Base-by-base conservation (phyloP, 2,329 filamentous ascomycete genomes). In the Trichocomaceae sp. region DNA sequence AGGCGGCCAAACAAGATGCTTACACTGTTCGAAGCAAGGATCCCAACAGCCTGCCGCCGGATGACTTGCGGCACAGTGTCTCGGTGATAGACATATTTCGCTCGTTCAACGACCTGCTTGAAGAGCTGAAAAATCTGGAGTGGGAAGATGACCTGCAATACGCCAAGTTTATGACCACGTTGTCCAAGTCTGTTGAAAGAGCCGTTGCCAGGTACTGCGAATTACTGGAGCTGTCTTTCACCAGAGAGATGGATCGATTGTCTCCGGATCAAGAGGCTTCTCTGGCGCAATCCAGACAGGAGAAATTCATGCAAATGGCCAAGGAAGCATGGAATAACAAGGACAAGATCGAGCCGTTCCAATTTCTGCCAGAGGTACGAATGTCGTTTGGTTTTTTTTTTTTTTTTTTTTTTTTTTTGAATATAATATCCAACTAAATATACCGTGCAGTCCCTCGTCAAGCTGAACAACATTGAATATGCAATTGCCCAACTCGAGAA, bases 401-500 rank as follows among this genome's bases (percentile, higher is more conserved):
- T n/a, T n/a, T n/a, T n/a, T n/a, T n/a, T n/a, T n/a, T n/a, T n/a
- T n/a, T n/a, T n/a, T n/a, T n/a, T n/a, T n/a, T n/a, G n/a, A n/a
- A n/a, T n/a, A n/a, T n/a, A n/a, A n/a, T n/a, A n/a, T n/a, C n/a
- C 1, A 22, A 9, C 47, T 20, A 20, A 37, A 50, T 56, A 48
- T 50, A 20, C n/a, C 7, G n/a, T 4, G 37, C 62, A 96, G 88
- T 96, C 91, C 5, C 87, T 99, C 64, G 90, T 99, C 59, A 99
- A 97, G 72, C 81, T 99, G 62, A 99, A 99, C 77, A 95, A 99
- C 66, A 85, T 99, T 60, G 92, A 96, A 72, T 97, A 90, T 72
- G 92, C 91, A 5, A 90, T 95, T 74, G 82, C 90, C 55, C 89
- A 95, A 66, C 80, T 99, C 51, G 93, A 99, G 68, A 90, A 88